Conservation (phyloP, 2,329 filamentous ascomycete species). For the Alternaria gansuensis region DNA sequence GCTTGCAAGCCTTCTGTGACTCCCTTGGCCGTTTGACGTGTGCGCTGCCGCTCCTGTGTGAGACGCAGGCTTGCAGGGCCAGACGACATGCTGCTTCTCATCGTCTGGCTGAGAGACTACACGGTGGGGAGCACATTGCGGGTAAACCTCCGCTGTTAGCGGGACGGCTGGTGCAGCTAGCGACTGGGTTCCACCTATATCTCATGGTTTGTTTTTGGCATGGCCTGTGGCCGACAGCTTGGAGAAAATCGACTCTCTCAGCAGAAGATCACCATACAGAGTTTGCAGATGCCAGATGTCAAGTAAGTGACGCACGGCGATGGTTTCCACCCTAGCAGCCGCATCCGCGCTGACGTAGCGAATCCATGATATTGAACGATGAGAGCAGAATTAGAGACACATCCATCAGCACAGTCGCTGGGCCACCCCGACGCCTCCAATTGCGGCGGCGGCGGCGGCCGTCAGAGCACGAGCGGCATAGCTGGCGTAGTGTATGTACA, state of each 20-base stretch:
- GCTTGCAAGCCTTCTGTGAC: not conserved
- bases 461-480: slow-evolving; percentile 27
- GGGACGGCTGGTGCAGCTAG: slow-evolving; percentile 16
- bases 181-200: slow-evolving; percentile 4
- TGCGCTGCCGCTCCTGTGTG: slow-evolving; percentile 5
- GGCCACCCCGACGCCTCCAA: slow-evolving; percentile 15
- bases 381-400: slow-evolving; percentile 33
- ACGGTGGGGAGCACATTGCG: slow-evolving; percentile 17
- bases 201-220: slow-evolving; percentile 8
- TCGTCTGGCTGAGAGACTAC: slow-evolving; percentile 35
- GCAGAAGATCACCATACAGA: slow-evolving; percentile 4
- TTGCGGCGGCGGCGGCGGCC: slow-evolving; percentile 20
- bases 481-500: slow-evolving; percentile 15
- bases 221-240: not conserved
- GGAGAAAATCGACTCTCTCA: not conserved
- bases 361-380: slow-evolving; percentile 22
- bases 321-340: slow-evolving; percentile 11
- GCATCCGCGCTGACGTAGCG: slow-evolving; percentile 33
- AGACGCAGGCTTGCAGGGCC: slow-evolving; percentile 10
- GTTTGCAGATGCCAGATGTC: slow-evolving; percentile 6
- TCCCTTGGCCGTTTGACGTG: not conserved
- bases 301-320: slow-evolving; percentile 31
- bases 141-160: slow-evolving; percentile 17
- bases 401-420: not conserved
- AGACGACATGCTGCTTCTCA: slow-evolving; percentile 27